Evolutionary conservation across 495 filamentous ascomycete genomes (phyloP), one percentile per base, ranked within the genome.

Genomic region (Penicillium maclennaniae): DNA sequence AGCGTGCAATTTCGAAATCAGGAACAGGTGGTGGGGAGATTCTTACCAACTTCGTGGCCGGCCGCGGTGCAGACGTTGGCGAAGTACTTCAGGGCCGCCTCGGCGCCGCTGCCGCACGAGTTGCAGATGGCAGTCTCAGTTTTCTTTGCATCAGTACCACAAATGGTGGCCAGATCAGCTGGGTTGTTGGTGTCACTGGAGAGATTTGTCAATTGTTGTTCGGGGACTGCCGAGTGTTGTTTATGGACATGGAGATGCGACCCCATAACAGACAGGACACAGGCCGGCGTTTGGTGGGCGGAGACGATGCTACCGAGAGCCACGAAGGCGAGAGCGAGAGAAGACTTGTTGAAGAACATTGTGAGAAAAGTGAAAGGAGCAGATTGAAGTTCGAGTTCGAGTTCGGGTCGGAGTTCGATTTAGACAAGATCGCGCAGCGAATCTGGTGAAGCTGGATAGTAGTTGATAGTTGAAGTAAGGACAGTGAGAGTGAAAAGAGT

Each of bases 321-420:
- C 43, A 73, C 47, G 41, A 71, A 52, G 50, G 69, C 64, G 41
- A 70, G 43, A 47, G 56, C 48, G 51, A 75, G 17, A 53, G 68
- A 59, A 23, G 65, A 68, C 53, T 73, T 69, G 41, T 65, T 57
- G 63, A 73, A 70, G 46, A 71, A 45, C 71, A 75, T 75, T 40
- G 19, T 68, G 62, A 47, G 50, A 31, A 31, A 34, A 47, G 38
- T 20, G 43, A 34, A 53, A 40, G 47, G 45, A 45, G 46, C 45
- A 47, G 43, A 49, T 21, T 51, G 45, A 5, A 23, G 23, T 23
- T 23, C 23, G 23, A 23, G 23, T 23, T 23, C 23, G 23, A 23
- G 23, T 23, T 23, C 23, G 23, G 27, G 51, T 54, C 45, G 59
- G 55, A 44, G 45, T 4, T 23, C 23, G 43, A 56, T 49, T 31